Evolutionary conservation across 441 rosid species (phyloP).

Genomic region (Populus hybrid): DNA sequence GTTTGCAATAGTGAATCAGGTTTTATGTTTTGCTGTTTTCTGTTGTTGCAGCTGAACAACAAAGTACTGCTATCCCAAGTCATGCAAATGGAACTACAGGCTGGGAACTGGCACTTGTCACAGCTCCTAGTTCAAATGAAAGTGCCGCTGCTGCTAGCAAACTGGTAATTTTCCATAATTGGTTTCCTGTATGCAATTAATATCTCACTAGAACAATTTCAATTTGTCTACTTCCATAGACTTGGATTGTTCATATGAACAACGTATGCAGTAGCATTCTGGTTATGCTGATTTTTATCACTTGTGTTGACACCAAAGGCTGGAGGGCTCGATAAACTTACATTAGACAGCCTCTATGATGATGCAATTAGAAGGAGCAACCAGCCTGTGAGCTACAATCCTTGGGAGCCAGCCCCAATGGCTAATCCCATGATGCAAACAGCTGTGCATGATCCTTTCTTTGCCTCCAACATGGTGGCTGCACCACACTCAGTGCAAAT

Average conservation of each 20-base stretch:
- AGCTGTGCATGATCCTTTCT: slow-evolving; percentile 60
- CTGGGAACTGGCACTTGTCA: slow-evolving; percentile 92
- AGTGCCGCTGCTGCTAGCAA: slow-evolving; percentile 62
- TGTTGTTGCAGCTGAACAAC: slow-evolving; percentile 53
- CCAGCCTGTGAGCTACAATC: slow-evolving; percentile 75
- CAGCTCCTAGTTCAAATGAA: slow-evolving; percentile 82
- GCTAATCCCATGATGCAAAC: slow-evolving; percentile 59
- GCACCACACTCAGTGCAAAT: slow-evolving; percentile 74
- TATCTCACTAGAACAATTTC: background rate
- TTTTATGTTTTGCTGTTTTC: slow-evolving; percentile 11
- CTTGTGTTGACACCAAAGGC: slow-evolving; percentile 42
- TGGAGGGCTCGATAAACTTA: slow-evolving; percentile 93
- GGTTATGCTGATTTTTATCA: slow-evolving; percentile 7
- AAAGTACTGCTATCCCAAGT: slow-evolving; percentile 34
- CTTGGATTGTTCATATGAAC: background rate
- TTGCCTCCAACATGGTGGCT: slow-evolving; percentile 47
- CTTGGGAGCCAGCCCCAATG: slow-evolving; percentile 68
- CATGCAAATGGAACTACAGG: slow-evolving; percentile 54
- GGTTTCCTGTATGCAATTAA: background rate
- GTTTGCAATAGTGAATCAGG: background rate
- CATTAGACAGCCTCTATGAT: slow-evolving; percentile 90
- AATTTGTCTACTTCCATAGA: background rate
- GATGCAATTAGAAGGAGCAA: slow-evolving; percentile 85
- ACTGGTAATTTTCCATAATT: slow-evolving; percentile 44
- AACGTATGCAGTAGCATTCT: background rate